A percentile compares a stretch with the other conserved stretches of the same genome.
Conservation (phyloP, 805 yeast genomes). For the Metschnikowia rubicola region DNA sequence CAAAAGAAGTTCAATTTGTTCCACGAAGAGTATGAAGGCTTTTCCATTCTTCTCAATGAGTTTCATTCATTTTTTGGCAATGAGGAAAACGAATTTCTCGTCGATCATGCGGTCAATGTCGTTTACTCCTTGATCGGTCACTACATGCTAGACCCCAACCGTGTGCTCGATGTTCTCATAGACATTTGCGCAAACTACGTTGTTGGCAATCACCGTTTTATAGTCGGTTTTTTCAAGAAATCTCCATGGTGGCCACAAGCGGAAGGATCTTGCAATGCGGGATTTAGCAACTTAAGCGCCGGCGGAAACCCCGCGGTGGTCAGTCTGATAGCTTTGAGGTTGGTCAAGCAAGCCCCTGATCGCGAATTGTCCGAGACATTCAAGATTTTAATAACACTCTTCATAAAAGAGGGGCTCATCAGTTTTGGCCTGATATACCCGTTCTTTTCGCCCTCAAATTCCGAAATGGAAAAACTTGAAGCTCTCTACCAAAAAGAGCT, state of each 20-base stretch:
- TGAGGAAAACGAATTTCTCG: conserved; percentile 38
- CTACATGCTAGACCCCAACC: conserved; percentile 67
- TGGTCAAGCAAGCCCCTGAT: conserved; percentile 28
- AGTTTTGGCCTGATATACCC: conserved; percentile 60
- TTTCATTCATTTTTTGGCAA: conserved; percentile 41
- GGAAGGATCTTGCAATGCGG: conserved; percentile 28
- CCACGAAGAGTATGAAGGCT: conserved; percentile 78
- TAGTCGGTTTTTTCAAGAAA: conserved; percentile 46
- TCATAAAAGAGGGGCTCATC: conserved; percentile 65
- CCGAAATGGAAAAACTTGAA: conserved; percentile 43
- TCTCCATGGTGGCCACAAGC: conserved; percentile 68
- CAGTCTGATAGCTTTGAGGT: conserved; percentile 48
- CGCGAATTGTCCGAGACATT: conserved; percentile 41
- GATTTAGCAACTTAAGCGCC: conserved; percentile 28
- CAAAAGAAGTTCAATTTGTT: conserved; percentile 61
- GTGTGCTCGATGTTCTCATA: conserved; percentile 62
- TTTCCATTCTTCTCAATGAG: conserved; percentile 56
- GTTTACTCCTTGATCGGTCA: conserved; percentile 66
- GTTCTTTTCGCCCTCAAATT: conserved; percentile 52
- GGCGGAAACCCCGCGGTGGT: conserved; percentile 62
- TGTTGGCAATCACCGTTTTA: conserved; percentile 42
- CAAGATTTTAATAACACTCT: conserved; percentile 46
- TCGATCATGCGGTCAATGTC: conserved; percentile 43
- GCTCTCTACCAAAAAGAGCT: conserved; percentile 42
- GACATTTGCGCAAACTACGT: conserved; percentile 48